Base-by-base conservation (phyloP, 345 rosid species). In the Gossypium sturtianum region DNA sequence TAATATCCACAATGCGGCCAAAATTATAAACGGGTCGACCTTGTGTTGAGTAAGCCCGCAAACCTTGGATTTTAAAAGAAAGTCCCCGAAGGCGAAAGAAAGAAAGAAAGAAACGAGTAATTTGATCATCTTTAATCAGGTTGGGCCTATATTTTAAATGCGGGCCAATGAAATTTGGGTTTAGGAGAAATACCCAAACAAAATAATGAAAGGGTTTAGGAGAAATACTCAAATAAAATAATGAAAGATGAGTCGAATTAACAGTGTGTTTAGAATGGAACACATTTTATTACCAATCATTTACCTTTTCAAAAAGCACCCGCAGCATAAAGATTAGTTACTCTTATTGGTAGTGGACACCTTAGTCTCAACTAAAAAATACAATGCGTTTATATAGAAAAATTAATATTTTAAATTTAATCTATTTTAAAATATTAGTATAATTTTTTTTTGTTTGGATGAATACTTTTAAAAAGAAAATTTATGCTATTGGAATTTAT, bases 301-400 rank as follows among this genome's bases (percentile, higher is more conserved):
- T 3, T 4, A 34, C 0, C 0, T 29, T 29, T 29, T 29, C 5
- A 29, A 0, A 29, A 3, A 29, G 1, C 1, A 3, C 5, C 41
- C 7, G 1, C 0, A 0, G 0, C 7, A 1, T 4, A 1, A 1
- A 4, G 7, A 34, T 34, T 34, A 34, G 1, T 34, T 1, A 34
- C 7, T 34, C 0, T 34, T 4, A 5, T 0, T 4, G 7, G 1
- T 0, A 0, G 1, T 34, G 7, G 7, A 34, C 1, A 34, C 1
- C 0, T 5, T 4, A 5, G 41, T 5, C 7, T 34, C 41, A 34
- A 5, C 7, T 0, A 34, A 34, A 34, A 34, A 34, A 34, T 34
- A 4, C 6, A 29, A 1, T 34, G 1, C 0, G 1, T 4, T 34
- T 34, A 1, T 6, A 34, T 34, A 0, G 0, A 34, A 4, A 34